Base-by-base conservation (phyloP, 78 protist species). In the Dictyostelium brefeldianum region DNA sequence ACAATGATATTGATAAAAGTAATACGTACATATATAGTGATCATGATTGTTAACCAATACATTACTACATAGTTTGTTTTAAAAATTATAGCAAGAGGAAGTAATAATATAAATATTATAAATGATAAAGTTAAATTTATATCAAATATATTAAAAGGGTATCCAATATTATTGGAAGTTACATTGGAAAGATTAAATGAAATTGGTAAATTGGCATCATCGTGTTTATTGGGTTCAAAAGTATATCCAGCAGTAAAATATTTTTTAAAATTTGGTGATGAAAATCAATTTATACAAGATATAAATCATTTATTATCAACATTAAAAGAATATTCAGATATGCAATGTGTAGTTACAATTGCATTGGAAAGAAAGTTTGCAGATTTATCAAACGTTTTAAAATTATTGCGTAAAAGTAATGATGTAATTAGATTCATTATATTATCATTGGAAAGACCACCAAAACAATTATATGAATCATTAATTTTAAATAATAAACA, bases 391-490 rank as follows among this genome's bases (percentile, higher is more conserved):
- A 12, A 41, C 5, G 59, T 89, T 36, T 65, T 89, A 14, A 7
- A 5, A 29, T 20, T 74, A 43, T 29, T 89, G 5, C 18, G 94
- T 25, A 31, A 78, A 22, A 81, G 75, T 22, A 81, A 89, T 78
- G 85, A 71, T 27, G 48, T 89, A 62, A 81, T 89, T 59, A 57
- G 94, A 59, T 67, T 89, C 43, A 78, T 89, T 43, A 59, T 81
- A 18, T 46, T 89, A 25, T 80, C 89, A 89, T 47, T 89, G 11
- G 94, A 89, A 59, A 78, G 94, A 27, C 94, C 94, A 64, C 94
- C 94, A 78, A 80, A 89, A 48, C 84, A 89, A 47, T 53, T 89
- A 20, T 46, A 65, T 15, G 15, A 46, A 46, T 78, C 89, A 48
- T 46, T 89, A n/a, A 69, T 43, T 51, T 43, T 47, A n/a, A 25